phyloP scores from a whole-genome alignment of 108 stramenopile species.

The Pseudonitzschia multistriata region DNA sequence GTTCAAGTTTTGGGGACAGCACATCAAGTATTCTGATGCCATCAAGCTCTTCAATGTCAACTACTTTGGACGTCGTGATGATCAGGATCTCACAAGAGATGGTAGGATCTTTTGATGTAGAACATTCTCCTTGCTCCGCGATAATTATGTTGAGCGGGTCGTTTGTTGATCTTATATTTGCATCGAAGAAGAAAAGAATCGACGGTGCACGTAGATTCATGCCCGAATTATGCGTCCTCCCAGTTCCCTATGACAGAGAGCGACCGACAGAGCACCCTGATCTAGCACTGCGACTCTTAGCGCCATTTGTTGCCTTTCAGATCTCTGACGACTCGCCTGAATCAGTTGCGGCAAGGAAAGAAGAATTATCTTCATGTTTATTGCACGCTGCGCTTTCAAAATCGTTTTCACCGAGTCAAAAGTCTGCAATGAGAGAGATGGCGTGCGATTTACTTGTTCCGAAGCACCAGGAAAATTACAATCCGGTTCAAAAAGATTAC shows the following conservation, averaged over 20 bases:
- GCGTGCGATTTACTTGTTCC: slow-evolving; percentile 37
- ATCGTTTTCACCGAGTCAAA: not conserved
- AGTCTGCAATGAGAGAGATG: slow-evolving; percentile 25
- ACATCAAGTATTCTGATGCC: slow-evolving; percentile 23
- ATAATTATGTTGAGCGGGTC: slow-evolving; percentile 14
- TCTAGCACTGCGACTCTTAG: slow-evolving; percentile 62
- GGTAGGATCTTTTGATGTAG: slow-evolving; percentile 4
- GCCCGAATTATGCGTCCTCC: slow-evolving; percentile 39
- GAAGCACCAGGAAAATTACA: slow-evolving; percentile 12
- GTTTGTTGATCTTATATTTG: slow-evolving; percentile 21
- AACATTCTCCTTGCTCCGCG: slow-evolving; percentile 14
- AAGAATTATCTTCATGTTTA: slow-evolving; percentile 61
- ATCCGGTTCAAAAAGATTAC: slow-evolving; percentile 11
- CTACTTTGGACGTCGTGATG: slow-evolving; percentile 30
- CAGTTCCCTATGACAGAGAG: slow-evolving; percentile 19
- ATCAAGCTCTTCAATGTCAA: slow-evolving; percentile 18
- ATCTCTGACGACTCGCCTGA: slow-evolving; percentile 29
- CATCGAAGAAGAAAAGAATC: not conserved
- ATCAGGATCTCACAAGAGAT: slow-evolving; percentile 35
- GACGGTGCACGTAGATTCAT: slow-evolving; percentile 10
- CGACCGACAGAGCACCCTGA: slow-evolving; percentile 49
- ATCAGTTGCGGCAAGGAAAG: slow-evolving; percentile 31
- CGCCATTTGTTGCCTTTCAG: slow-evolving; percentile 55
- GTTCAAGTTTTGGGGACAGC: slow-evolving; percentile 39
- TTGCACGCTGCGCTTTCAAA: slow-evolving; percentile 49